Evolutionary conservation across 306 rosid genomes (phyloP), one percentile per base, ranked within the genome.

Genomic region (Carpinus fangiana): DNA sequence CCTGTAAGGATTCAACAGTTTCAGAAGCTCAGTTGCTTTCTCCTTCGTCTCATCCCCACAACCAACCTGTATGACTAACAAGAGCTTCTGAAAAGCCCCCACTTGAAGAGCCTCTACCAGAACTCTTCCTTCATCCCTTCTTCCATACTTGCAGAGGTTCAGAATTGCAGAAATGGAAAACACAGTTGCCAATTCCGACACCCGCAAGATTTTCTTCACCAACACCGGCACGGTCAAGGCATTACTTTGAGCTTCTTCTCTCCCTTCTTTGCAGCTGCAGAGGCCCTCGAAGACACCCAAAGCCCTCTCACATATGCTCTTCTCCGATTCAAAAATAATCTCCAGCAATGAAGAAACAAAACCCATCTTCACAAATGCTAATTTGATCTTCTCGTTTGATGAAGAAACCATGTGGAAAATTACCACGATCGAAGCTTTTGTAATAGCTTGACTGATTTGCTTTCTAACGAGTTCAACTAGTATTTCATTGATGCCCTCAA

Each of bases 61-160:
- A 59, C 92, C 88, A 60, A 92, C 87, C 69, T 92, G 97, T 52
- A 92, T 81, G 5, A 89, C 86, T 77, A 92, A 18, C 83, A 92
- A 71, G 4, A 92, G 84, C 80, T 92, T 92, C 83, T 92, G 95
- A 80, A 92, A 92, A 0, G 90, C 90, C 34, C 97, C 97, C 70
- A 86, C 93, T 84, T 90, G 91, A 83, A 92, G 89, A 34, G 91
- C 92, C 73, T 90, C 97, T 50, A 87, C 77, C 34, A 89, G 60
- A 57, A 74, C 87, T 65, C 46, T 87, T 28, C 70, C 89, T 64
- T 71, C 89, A 26, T 84, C 76, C 47, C 52, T 76, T 0, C 76
- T 80, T 21, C 73, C 90, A 84, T 70, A 71, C 73, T 77, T 88
- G 73, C 91, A 84, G 17, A 92, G 80, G 74, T 90, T 89, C 92